phyloP scores from a whole-genome alignment of 1,139 yeast genomes.

The Candida albicans region DNA sequence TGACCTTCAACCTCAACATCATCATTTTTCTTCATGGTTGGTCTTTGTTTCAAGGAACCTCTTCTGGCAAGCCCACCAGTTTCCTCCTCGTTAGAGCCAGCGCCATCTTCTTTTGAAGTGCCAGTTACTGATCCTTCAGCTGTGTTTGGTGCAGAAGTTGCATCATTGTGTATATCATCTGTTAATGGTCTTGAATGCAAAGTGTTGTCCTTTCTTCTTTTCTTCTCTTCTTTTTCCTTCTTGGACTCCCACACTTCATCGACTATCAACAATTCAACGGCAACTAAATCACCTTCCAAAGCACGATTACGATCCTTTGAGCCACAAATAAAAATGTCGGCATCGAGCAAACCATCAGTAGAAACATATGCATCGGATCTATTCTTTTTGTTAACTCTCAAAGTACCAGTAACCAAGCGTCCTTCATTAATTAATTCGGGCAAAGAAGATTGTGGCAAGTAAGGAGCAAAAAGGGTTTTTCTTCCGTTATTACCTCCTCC shows the following conservation, averaged over 20 bases:
- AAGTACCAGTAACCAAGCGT: constrained; percentile 84
- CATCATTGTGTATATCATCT: constrained; percentile 72
- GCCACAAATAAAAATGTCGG: constrained; percentile 96
- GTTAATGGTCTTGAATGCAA: constrained; percentile 39
- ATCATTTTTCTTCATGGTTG: constrained; percentile 97
- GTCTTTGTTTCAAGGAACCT: constrained; percentile 92
- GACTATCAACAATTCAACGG: constrained; percentile 88
- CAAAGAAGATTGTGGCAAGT: constrained; percentile 87
- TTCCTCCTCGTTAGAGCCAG: constrained; percentile 22
- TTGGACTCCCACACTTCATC: constrained; percentile 98
- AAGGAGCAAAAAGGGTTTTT: constrained; percentile 92
- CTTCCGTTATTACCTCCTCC: constrained; percentile 41
- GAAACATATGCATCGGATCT: constrained; percentile 97
- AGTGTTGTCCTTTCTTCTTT: constrained; percentile 78
- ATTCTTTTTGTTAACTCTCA: constrained; percentile 92
- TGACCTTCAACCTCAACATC: constrained; percentile 99
- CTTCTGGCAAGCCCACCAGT: constrained; percentile 61
- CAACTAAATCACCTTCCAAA: constrained; percentile 93
- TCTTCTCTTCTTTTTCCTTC: constrained; percentile 95
- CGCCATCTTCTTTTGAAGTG: constrained; percentile 17
- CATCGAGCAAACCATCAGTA: constrained; percentile 92
- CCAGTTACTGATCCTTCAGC: constrained; percentile 20
- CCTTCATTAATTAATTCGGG: constrained; percentile 92
- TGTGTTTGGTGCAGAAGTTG: constrained; percentile 48
- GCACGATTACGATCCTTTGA: constrained; percentile 99